phyloP scores from a whole-genome alignment of 345 rosid genomes.

The Dovyalis caffra region DNA sequence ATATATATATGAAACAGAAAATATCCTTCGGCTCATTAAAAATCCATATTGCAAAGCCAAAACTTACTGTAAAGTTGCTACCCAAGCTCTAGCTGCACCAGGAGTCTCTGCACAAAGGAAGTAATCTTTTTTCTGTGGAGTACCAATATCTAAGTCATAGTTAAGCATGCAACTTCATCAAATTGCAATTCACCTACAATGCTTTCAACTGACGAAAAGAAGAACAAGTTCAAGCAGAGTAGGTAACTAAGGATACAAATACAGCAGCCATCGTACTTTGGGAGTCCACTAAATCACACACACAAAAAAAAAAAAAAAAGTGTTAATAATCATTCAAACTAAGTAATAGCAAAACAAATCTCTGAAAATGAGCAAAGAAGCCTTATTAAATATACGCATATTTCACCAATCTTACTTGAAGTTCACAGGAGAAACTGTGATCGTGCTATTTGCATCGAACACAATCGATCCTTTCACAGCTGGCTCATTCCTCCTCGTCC shows the following conservation, averaged over 20 bases:
- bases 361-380: constrained; percentile 8
- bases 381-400: neutral
- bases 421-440: constrained; percentile 83
- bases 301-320: constrained; percentile 17
- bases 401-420: constrained; percentile 73
- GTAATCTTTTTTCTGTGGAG: constrained; percentile 95
- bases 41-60: constrained; percentile 7
- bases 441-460: constrained; percentile 90
- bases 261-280: constrained; percentile 93
- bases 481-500: constrained; percentile 90
- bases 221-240: neutral
- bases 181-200: neutral
- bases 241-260: constrained; percentile 70
- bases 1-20: neutral
- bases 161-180: constrained; percentile 30
- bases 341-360: neutral
- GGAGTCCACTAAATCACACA: constrained; percentile 74
- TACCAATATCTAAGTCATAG: constrained; percentile 72
- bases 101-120: constrained; percentile 97
- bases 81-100: constrained; percentile 98
- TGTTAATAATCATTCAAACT: constrained; percentile 17
- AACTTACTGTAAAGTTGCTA: constrained; percentile 87
- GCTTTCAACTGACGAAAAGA: constrained; percentile 9
- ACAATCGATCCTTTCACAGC: constrained; percentile 72
- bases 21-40: neutral